These are phyloP conservation scores for Zanthoxylum bungeanum DNA, from an alignment of 345 rosid genomes.

Conservation along the genomic window DNA sequence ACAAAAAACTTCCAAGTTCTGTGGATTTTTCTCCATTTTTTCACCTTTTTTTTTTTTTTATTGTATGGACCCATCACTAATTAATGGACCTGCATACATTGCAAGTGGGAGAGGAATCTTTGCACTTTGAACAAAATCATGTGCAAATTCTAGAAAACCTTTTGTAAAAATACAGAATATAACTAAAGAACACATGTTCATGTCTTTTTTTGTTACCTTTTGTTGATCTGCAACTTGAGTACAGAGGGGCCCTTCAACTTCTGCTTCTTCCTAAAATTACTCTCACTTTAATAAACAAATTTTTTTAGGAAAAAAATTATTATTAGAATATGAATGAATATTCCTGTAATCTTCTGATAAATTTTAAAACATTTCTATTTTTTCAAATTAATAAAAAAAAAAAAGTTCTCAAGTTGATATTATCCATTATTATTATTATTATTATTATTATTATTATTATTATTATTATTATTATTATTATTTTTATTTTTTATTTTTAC, in stretches of 20 bases:
- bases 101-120: conserved; percentile 31
- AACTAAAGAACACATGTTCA: neutral
- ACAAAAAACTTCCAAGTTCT: conserved; percentile 5
- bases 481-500: too few species aligned
- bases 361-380: too few species aligned
- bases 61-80: conserved; percentile 17
- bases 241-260: neutral
- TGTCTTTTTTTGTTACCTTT: conserved; percentile 13
- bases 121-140: neutral
- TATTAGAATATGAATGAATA: too few species aligned
- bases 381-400: too few species aligned
- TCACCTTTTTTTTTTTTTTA: neutral
- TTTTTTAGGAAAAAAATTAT: too few species aligned
- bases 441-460: too few species aligned
- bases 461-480: too few species aligned
- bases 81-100: conserved; percentile 4
- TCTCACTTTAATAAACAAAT: neutral
- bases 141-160: neutral
- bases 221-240: conserved; percentile 1
- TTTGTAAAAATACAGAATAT: neutral
- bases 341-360: neutral
- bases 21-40: neutral
- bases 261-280: neutral
- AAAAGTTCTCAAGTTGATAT: too few species aligned
- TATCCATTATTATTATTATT: too few species aligned